phyloP scores from a whole-genome alignment of 2,329 filamentous ascomycete species.

The Talaromyces sp. region DNA sequence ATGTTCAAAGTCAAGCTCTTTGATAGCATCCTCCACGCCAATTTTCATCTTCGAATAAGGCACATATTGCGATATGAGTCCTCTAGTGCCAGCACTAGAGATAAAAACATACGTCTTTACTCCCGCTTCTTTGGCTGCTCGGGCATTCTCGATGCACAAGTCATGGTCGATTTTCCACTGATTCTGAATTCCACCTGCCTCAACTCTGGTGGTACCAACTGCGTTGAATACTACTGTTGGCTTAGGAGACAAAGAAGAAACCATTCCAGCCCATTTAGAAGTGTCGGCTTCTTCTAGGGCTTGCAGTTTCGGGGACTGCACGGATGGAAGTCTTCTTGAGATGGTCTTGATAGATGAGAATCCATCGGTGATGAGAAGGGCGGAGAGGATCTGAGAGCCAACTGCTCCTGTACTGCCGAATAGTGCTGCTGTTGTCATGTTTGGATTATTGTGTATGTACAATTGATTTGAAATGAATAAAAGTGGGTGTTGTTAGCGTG shows the following conservation, averaged over 20 bases:
- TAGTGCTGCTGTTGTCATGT: conserved; percentile 1
- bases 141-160: conserved; percentile 3
- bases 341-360: conserved; percentile 5
- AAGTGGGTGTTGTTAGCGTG: neutral
- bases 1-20: conserved; percentile 3
- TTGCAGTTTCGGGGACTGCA: neutral
- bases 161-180: conserved; percentile 7
- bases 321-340: neutral
- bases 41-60: conserved; percentile 6
- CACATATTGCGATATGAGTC: neutral
- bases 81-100: neutral
- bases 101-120: conserved; percentile 52
- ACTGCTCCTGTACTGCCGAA: conserved; percentile 4
- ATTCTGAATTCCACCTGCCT: neutral
- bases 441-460: neutral
- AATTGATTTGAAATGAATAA: no score
- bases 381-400: neutral
- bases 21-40: conserved; percentile 2
- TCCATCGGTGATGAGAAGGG: neutral
- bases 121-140: conserved; percentile 38
- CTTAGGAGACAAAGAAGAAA: neutral
- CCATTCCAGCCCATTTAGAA: conserved; percentile 1
- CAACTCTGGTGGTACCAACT: conserved; percentile 1
- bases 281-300: neutral
- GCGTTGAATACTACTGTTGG: neutral